Evolutionary conservation across 345 rosid species (phyloP).

Genomic region (Salix purpurea): DNA sequence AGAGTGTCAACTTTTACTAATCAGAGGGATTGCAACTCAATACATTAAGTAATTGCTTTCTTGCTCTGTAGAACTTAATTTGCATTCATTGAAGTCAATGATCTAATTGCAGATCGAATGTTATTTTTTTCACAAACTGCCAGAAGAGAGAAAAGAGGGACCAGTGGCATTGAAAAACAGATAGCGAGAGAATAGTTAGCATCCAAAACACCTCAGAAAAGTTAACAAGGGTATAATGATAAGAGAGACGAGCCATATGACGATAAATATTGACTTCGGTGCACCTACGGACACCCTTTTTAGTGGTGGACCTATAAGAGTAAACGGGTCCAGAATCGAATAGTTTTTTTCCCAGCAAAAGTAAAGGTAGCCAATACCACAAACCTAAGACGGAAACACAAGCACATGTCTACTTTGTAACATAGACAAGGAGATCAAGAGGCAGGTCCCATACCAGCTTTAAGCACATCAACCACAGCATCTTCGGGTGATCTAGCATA

Average conservation of each 20-base stretch:
- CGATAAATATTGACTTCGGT: background rate
- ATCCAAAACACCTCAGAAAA: background rate
- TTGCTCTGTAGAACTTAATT: background rate
- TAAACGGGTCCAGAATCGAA: background rate
- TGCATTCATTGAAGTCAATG: background rate
- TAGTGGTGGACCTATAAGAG: background rate
- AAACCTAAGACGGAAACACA: background rate
- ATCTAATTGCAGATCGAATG: background rate
- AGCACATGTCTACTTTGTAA: conserved; percentile 8
- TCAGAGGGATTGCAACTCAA: background rate
- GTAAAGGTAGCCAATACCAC: background rate
- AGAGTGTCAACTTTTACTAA: background rate
- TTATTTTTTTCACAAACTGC: background rate
- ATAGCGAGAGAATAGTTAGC: background rate
- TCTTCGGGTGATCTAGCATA: conserved; percentile 77
- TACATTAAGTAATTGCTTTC: background rate
- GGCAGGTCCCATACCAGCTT: conserved; percentile 51
- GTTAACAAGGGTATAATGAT: background rate
- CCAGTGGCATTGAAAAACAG: too few species aligned
- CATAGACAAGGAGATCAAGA: background rate
- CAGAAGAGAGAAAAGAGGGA: background rate
- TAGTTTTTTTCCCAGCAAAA: background rate
- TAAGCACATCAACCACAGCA: conserved; percentile 72
- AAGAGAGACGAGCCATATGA: background rate
- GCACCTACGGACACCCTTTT: background rate